Evolutionary conservation across 176 grass and related monocot genomes (phyloP).

Genomic region (Paspalum vaginatum): DNA sequence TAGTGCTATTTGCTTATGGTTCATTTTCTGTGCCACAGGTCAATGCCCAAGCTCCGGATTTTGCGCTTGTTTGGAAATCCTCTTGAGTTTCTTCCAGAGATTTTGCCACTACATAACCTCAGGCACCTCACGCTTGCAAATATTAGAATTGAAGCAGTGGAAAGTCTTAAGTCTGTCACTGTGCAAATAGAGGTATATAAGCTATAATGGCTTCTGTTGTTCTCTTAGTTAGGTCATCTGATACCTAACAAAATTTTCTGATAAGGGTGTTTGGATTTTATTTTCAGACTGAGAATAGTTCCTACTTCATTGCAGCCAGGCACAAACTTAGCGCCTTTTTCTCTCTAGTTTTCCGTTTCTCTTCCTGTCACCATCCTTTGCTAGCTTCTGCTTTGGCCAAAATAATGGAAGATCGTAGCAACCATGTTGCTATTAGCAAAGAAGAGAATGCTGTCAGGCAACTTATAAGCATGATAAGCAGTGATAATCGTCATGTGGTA

Average conservation of each 20-base stretch:
- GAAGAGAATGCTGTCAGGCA: slow-evolving; percentile 92
- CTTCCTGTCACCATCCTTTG: slow-evolving; percentile 97
- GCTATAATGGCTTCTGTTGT: slow-evolving; percentile 34
- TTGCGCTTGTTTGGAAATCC: slow-evolving; percentile 97
- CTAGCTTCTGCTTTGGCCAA: slow-evolving; percentile 91
- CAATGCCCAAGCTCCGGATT: slow-evolving; percentile 87
- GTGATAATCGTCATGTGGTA: slow-evolving; percentile 96
- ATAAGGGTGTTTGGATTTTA: slow-evolving; percentile 20
- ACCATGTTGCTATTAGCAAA: slow-evolving; percentile 86
- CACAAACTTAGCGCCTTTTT: slow-evolving; percentile 98
- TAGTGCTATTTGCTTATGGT: slow-evolving; percentile 46
- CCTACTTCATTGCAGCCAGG: slow-evolving; percentile 85
- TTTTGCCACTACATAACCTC: slow-evolving; percentile 90
- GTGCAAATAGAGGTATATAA: slow-evolving; percentile 88
- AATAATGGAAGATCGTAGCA: slow-evolving; percentile 92
- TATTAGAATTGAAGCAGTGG: slow-evolving; percentile 96
- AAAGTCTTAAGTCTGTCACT: slow-evolving; percentile 86
- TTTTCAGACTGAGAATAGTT: slow-evolving; percentile 93
- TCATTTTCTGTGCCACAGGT: slow-evolving; percentile 67
- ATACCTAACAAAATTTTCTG: slow-evolving; percentile 23
- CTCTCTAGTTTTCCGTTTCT: slow-evolving; percentile 97
- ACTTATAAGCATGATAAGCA: slow-evolving; percentile 98
- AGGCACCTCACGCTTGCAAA: slow-evolving; percentile 96
- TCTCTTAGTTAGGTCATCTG: slow-evolving; percentile 22
- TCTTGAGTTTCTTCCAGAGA: slow-evolving; percentile 97